phyloP scores from a whole-genome alignment of 2,329 filamentous ascomycete species.

The Claviceps monticola region DNA sequence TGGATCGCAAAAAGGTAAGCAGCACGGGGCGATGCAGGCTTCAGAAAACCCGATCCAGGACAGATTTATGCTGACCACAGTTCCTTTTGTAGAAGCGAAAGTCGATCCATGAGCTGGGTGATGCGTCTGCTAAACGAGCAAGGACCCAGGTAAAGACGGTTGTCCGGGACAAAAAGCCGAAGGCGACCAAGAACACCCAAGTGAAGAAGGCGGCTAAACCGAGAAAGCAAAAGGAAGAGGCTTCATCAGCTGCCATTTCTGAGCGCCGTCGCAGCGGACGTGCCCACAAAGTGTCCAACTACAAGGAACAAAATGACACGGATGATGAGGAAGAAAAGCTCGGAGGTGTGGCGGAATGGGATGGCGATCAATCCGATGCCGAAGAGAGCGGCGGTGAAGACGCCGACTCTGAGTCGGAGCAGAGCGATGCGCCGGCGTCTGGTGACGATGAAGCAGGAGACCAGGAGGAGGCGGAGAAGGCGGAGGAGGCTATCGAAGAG shows the following conservation, averaged over 20 bases:
- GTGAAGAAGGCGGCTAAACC: conserved; percentile 15
- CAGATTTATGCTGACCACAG: conserved; percentile 12
- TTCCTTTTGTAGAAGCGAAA: conserved; percentile 38
- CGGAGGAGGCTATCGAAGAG: conserved; percentile 1
- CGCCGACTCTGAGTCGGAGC: conserved; percentile 5
- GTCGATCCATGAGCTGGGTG: conserved; percentile 33
- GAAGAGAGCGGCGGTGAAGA: conserved; percentile 13
- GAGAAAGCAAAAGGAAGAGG: conserved; percentile 18
- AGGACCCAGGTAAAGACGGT: conserved; percentile 24
- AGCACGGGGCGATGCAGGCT: not conserved
- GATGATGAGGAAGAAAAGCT: conserved; percentile 50
- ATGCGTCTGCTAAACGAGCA: conserved; percentile 27
- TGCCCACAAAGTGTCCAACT: conserved; percentile 30
- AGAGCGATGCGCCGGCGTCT: conserved; percentile 7
- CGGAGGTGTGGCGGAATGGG: conserved; percentile 45
- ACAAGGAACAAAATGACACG: conserved; percentile 42
- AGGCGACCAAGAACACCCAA: conserved; percentile 14
- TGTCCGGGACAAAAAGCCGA: conserved; percentile 25
- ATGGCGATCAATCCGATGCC: conserved; percentile 28
- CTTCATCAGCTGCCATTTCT: conserved; percentile 19
- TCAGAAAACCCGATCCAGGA: too few relatives aligned
- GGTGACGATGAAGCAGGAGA: conserved; percentile 7
- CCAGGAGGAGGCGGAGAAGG: not conserved
- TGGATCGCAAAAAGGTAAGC: conserved; percentile 59
- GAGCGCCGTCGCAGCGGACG: conserved; percentile 46